These are phyloP conservation scores for Aspergillus unguis DNA, from an alignment of 2,329 filamentous ascomycete genomes.

Conservation along the genomic window DNA sequence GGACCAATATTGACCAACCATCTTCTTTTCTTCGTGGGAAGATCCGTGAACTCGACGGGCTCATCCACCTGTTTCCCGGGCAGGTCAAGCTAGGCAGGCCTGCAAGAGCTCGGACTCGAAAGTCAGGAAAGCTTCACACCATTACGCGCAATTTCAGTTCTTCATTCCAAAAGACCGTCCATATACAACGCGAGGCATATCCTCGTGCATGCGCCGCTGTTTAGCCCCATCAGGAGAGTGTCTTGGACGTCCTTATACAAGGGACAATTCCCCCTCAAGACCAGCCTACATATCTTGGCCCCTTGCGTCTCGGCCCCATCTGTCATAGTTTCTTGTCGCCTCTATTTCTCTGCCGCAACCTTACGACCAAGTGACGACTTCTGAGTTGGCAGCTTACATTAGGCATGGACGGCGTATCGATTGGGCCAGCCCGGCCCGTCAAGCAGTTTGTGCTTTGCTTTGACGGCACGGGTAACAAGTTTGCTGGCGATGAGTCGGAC, in stretches of 20 bases:
- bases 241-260: neutral
- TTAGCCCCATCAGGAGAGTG: neutral
- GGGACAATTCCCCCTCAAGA: conserved; percentile 1
- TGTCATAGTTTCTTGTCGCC: conserved; percentile 1
- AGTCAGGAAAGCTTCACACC: conserved; percentile 1
- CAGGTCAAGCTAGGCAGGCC: conserved; percentile 5
- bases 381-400: neutral
- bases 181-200: conserved; percentile 2
- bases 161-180: conserved; percentile 3
- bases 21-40: conserved; percentile 2
- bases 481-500: conserved; percentile 42
- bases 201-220: conserved; percentile 8
- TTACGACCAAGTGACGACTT: neutral
- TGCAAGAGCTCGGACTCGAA: conserved; percentile 13
- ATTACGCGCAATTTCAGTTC: conserved; percentile 1
- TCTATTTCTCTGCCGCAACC: neutral
- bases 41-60: neutral
- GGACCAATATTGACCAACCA: conserved; percentile 9
- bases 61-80: conserved; percentile 3
- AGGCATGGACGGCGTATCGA: conserved; percentile 9
- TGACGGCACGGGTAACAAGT: conserved; percentile 46
- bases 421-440: conserved; percentile 18
- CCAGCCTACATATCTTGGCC: conserved; percentile 6
- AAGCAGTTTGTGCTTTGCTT: conserved; percentile 44
- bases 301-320: conserved; percentile 4